These are phyloP conservation scores for Candolleomyces efflorescens DNA, from an alignment of 768 basidiomycete species.

Conservation along the genomic window DNA sequence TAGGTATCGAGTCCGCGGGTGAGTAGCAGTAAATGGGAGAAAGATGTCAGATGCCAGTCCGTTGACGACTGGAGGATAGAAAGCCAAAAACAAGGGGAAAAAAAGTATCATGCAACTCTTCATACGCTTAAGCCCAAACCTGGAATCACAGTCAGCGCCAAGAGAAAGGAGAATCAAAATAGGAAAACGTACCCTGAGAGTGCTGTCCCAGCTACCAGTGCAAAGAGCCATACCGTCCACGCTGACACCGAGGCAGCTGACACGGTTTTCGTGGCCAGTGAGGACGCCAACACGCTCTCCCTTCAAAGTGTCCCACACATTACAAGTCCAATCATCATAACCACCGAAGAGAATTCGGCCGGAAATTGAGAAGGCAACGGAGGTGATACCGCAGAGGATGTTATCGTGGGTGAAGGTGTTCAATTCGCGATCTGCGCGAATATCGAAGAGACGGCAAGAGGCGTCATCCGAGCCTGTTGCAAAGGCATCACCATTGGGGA, in stretches of 20 bases:
- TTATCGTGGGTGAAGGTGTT: slow-evolving; percentile 98
- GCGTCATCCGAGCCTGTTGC: slow-evolving; percentile 99
- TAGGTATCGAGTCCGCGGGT: slow-evolving; percentile 36
- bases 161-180: neutral
- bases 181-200: slow-evolving; percentile 69
- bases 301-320: slow-evolving; percentile 99
- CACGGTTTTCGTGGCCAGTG: slow-evolving; percentile 97
- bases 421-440: slow-evolving; percentile 94
- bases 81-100: slow-evolving; percentile 14
- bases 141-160: slow-evolving; percentile 24
- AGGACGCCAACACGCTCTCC: slow-evolving; percentile 97
- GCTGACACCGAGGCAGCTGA: slow-evolving; percentile 94
- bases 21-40: slow-evolving; percentile 39
- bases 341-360: slow-evolving; percentile 97
- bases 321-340: slow-evolving; percentile 99
- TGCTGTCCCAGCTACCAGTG: slow-evolving; percentile 98
- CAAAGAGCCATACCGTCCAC: slow-evolving; percentile 98
- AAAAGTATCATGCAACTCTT: slow-evolving; percentile 1
- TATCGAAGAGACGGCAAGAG: slow-evolving; percentile 96
- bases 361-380: slow-evolving; percentile 97
- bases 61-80: slow-evolving; percentile 7
- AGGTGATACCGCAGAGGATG: slow-evolving; percentile 97
- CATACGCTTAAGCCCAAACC: slow-evolving; percentile 76
- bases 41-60: neutral
- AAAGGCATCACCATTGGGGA: slow-evolving; percentile 99